Conservation (phyloP, 768 basidiomycete genomes). For the Boletus speciosus region DNA sequence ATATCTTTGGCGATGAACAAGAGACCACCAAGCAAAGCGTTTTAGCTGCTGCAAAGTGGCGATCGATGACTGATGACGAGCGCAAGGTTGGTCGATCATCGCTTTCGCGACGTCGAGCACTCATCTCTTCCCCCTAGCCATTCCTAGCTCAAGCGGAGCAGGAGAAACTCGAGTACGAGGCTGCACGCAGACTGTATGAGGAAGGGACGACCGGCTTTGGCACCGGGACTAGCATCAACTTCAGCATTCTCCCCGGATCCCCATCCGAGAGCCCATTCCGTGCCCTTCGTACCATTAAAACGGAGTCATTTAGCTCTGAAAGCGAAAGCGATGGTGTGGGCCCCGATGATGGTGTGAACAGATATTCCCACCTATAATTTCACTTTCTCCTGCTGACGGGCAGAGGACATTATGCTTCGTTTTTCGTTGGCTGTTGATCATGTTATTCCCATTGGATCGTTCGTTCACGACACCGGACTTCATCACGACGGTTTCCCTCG, state of each 20-base stretch:
- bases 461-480: conserved; percentile 31
- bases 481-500: conserved; percentile 33
- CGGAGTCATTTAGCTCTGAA: conserved; percentile 62
- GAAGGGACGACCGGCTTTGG: conserved; percentile 69
- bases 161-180: conserved; percentile 93
- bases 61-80: conserved; percentile 89
- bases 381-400: conserved; percentile 15
- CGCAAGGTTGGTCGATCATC: conserved; percentile 61
- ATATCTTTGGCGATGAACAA: conserved; percentile 85
- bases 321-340: conserved; percentile 65
- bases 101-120: conserved; percentile 2
- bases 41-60: conserved; percentile 89
- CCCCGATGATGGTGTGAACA: conserved; percentile 46
- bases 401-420: conserved; percentile 15
- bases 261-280: conserved; percentile 46
- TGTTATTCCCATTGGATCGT: conserved; percentile 16
- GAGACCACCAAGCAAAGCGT: conserved; percentile 96
- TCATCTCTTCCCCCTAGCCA: conserved; percentile 49
- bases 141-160: conserved; percentile 92
- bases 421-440: conserved; percentile 33
- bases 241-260: conserved; percentile 73
- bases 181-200: conserved; percentile 81
- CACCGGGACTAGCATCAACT: conserved; percentile 72
- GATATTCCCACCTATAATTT: conserved; percentile 35
- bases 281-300: conserved; percentile 46